Percentiles rank a stretch among this genome's conserved stretches.
Conservation (phyloP, 495 filamentous ascomycete genomes). For the Apiosordaria backusii region DNA sequence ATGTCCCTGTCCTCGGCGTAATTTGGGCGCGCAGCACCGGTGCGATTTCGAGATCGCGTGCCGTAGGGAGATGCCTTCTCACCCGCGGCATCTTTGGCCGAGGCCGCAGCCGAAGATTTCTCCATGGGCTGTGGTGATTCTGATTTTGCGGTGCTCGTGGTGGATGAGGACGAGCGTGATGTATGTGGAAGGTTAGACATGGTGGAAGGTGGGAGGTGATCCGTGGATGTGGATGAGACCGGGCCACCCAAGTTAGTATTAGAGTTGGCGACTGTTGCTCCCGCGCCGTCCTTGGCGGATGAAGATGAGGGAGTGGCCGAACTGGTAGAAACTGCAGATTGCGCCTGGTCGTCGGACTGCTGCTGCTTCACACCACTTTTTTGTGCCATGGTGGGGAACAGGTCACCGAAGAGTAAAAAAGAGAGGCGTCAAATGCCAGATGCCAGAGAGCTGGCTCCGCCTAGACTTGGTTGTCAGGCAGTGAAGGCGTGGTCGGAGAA, state of each 20-base stretch:
- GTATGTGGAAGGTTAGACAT: constrained; percentile 28
- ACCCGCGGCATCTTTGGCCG: constrained; percentile 23
- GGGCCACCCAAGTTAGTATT: constrained; percentile 2
- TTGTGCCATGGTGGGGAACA: constrained; percentile 1
- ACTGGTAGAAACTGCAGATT: constrained; percentile 1
- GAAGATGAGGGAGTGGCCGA: not conserved
- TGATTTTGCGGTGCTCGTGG: constrained; percentile 17
- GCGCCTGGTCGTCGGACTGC: not conserved
- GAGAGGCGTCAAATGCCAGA: not conserved
- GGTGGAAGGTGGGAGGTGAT: constrained; percentile 21
- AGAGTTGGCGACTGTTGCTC: constrained; percentile 3
- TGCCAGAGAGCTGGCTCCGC: constrained; percentile 5
- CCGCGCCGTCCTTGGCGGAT: not conserved
- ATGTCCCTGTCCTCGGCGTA: constrained; percentile 96
- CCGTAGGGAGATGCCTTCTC: constrained; percentile 71
- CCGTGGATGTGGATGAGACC: constrained; percentile 1
- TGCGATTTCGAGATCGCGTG: constrained; percentile 89
- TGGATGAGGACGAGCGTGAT: not conserved
- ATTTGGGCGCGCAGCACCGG: constrained; percentile 75
- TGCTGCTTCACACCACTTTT: constrained; percentile 2
- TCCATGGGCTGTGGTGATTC: constrained; percentile 25
- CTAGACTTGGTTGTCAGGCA: constrained; percentile 13
- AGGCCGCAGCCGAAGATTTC: not conserved
- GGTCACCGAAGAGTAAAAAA: not conserved
- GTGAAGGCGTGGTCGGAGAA: constrained; percentile 3